Base-by-base conservation (phyloP, 257 asterid species). In the Schizonepeta tenuifolia region DNA sequence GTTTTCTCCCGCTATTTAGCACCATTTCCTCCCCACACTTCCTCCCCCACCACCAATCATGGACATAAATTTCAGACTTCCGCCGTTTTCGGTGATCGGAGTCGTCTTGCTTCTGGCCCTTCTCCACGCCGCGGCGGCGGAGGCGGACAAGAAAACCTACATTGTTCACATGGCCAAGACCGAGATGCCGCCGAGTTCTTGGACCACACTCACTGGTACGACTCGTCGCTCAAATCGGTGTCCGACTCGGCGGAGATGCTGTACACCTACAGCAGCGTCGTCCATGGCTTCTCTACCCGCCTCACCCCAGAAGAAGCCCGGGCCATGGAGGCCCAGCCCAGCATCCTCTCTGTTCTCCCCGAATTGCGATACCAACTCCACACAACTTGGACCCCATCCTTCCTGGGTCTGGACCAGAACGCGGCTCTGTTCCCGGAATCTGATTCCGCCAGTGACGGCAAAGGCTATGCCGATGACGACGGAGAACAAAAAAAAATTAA, bases 221-320 rank as follows among this genome's bases (percentile, higher is more conserved):
- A n/a, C n/a, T n/a, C n/a, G n/a, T n/a, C n/a, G n/a, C n/a, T n/a
- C n/a, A n/a, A n/a, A n/a, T n/a, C n/a, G n/a, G n/a, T n/a, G n/a
- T n/a, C 98, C 3, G 74, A 59, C 22, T 80, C 93, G n/a, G 92
- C 98, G 0, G 81, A 86, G 75, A 87, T 87, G 89, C 21, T 95
- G 0, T 95, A 95, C 71, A 81, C 88, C 0, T 95, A 95, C 80
- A 78, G 68, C 77, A 85, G 67, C 57, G 97, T 79, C 1, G 20
- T 91, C 6, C 96, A 91, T 13, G 99, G 99, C 0, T 95, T 86
- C 72, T 84, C 98, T 0, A 72, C 94, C 33, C 53, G 92, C 5
- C 83, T 95, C 33, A 89, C 96, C 5, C 72, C 77, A 0, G 73
- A 58, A 65, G 86, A 95, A 67, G 97, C 91, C 1, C 78, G 41